Conservation (phyloP, 257 asterid genomes). For the Voacanga thouarsii region DNA sequence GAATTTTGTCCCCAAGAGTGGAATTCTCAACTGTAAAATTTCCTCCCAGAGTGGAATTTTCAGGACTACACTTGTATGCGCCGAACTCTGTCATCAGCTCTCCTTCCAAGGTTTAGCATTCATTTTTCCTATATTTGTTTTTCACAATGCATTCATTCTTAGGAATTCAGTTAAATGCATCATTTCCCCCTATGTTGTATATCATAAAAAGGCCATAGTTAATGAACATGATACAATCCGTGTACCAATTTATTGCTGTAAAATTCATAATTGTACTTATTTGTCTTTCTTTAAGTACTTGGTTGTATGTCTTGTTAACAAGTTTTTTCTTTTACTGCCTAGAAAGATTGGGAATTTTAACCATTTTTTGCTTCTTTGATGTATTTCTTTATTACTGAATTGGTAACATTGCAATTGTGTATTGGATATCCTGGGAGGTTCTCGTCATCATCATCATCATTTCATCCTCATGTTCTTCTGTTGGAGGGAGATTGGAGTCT, state of each 20-base stretch:
- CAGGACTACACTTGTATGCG: constrained; percentile 34
- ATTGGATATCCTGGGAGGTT: background rate
- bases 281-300: background rate
- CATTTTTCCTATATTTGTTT: background rate
- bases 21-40: constrained; percentile 36
- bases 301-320: background rate
- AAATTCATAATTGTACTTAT: background rate
- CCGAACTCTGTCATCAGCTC: constrained; percentile 30
- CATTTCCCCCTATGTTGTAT: background rate
- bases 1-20: constrained; percentile 31
- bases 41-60: constrained; percentile 35
- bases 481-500: background rate
- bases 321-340: background rate
- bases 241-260: background rate
- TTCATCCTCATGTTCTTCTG: background rate
- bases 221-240: background rate
- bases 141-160: background rate
- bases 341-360: background rate
- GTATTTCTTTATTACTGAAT: background rate
- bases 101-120: constrained; percentile 37
- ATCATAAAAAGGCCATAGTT: background rate
- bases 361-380: background rate
- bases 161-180: too few species aligned
- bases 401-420: background rate
- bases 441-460: background rate